Percentiles rank a stretch among this genome's conserved stretches.
Evolutionary conservation across 495 filamentous ascomycete species (phyloP).

Genomic region (Aspergillus nidulans): DNA sequence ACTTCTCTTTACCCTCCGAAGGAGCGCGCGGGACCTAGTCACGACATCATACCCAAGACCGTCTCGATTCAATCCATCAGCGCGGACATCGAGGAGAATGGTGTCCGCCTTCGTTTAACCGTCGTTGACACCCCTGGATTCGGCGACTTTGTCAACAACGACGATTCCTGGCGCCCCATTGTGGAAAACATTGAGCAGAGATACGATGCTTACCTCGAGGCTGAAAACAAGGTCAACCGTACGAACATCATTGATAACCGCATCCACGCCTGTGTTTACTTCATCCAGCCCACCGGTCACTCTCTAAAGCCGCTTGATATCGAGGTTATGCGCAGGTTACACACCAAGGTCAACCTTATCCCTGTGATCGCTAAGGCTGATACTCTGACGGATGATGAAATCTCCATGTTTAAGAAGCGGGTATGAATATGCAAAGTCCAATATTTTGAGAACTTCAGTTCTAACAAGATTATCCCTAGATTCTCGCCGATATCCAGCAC

Average conservation of each 20-base stretch:
- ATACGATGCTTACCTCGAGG: constrained; percentile 96
- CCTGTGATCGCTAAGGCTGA: constrained; percentile 98
- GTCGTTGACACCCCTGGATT: constrained; percentile 98
- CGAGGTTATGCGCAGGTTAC: constrained; percentile 96
- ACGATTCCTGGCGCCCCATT: constrained; percentile 98
- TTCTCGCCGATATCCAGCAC: constrained; percentile 92
- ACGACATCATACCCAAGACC: constrained; percentile 98
- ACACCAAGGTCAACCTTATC: constrained; percentile 99
- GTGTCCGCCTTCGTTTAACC: constrained; percentile 92
- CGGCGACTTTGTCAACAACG: constrained; percentile 99
- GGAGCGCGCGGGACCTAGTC: constrained; percentile 92
- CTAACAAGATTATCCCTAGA: constrained; percentile 47
- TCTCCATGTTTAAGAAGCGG: constrained; percentile 86
- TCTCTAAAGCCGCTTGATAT: constrained; percentile 99
- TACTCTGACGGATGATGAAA: constrained; percentile 96
- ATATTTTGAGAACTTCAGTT: neutral
- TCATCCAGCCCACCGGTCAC: constrained; percentile 98
- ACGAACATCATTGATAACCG: constrained; percentile 99
- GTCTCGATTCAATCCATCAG: constrained; percentile 98
- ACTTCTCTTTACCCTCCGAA: constrained; percentile 98
- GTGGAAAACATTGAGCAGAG: constrained; percentile 99
- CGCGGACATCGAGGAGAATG: constrained; percentile 98
- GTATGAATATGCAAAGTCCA: constrained; percentile 49
- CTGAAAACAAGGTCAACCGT: constrained; percentile 99
- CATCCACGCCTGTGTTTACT: constrained; percentile 97